These are phyloP conservation scores for Sugiyamaella boreocaroliniensis DNA, from an alignment of 805 yeast species.

Conservation along the genomic window DNA sequence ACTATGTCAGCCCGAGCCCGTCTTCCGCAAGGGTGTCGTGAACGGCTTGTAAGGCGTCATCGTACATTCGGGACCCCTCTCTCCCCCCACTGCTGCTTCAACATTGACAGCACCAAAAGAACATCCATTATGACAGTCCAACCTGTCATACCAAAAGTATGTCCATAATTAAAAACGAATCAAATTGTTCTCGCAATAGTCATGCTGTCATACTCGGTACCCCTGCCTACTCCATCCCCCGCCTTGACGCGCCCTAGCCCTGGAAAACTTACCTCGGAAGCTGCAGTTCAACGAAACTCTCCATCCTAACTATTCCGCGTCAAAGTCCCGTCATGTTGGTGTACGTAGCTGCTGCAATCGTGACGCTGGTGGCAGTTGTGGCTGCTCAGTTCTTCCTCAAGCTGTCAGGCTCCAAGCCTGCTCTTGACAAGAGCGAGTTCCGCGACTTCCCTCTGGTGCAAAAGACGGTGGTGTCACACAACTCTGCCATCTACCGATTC, in stretches of 20 bases:
- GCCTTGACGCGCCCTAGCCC: neutral
- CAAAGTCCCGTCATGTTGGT: constrained; percentile 4
- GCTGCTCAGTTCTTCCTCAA: constrained; percentile 6
- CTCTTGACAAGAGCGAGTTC: constrained; percentile 59
- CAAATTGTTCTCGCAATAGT: no score
- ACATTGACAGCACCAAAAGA: no score
- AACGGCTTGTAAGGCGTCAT: no score
- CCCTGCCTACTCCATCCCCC: no score
- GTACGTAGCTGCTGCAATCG: constrained; percentile 6
- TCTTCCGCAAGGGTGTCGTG: neutral
- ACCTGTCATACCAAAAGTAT: no score
- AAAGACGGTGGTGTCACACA: constrained; percentile 72
- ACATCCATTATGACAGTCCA: no score
- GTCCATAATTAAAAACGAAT: no score
- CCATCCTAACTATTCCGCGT: neutral
- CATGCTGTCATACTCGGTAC: no score
- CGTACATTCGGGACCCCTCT: no score
- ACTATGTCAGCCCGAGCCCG: constrained; percentile 28
- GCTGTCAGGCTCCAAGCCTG: constrained; percentile 26
- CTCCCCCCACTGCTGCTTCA: no score
- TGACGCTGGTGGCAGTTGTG: constrained; percentile 6
- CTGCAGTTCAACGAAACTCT: neutral
- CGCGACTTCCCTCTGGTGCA: constrained; percentile 76
- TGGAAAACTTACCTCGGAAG: neutral
- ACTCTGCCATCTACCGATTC: constrained; percentile 73